A percentile compares a stretch with the other conserved stretches of the same genome.
These are phyloP conservation scores for Austroboletus novae-zelandiae DNA, from an alignment of 1,284 basidiomycete genomes.

Conservation along the genomic window DNA sequence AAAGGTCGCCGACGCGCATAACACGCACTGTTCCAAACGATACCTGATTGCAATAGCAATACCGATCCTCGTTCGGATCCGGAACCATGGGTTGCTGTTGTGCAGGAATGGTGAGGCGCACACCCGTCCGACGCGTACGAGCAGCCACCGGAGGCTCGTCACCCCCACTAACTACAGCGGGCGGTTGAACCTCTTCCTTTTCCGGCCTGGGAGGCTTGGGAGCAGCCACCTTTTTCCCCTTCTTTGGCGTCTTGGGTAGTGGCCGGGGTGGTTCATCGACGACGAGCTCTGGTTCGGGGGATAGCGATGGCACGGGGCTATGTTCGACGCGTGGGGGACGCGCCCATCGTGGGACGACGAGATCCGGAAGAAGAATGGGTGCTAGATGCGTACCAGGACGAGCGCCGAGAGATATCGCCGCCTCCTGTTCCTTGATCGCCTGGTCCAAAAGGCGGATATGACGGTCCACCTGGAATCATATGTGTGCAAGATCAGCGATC, in stretches of 20 bases:
- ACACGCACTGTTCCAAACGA: conserved; percentile 70
- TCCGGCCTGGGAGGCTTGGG: conserved; percentile 18
- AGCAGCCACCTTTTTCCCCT: conserved; percentile 20
- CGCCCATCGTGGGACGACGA: conserved; percentile 51
- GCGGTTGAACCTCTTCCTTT: conserved; percentile 15
- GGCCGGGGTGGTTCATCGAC: conserved; percentile 21
- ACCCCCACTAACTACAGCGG: not conserved
- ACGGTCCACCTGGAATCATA: conserved; percentile 51
- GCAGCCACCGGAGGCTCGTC: conserved; percentile 13
- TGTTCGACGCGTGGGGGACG: conserved; percentile 42
- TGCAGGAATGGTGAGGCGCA: conserved; percentile 45
- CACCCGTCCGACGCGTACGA: conserved; percentile 23
- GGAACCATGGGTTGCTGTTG: conserved; percentile 17
- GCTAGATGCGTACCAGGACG: conserved; percentile 53
- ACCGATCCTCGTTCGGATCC: conserved; percentile 56
- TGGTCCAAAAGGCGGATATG: conserved; percentile 73
- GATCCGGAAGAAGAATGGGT: conserved; percentile 57
- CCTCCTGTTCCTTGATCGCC: conserved; percentile 71
- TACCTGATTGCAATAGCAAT: conserved; percentile 75
- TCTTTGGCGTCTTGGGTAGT: conserved; percentile 20
- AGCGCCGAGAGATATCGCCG: conserved; percentile 51
- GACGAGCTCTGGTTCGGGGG: conserved; percentile 22
- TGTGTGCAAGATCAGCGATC: conserved; percentile 2
- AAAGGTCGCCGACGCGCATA: not conserved
- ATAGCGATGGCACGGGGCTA: conserved; percentile 42